Evolutionary conservation across 441 rosid species (phyloP).

Genomic region (Hura crepitans): DNA sequence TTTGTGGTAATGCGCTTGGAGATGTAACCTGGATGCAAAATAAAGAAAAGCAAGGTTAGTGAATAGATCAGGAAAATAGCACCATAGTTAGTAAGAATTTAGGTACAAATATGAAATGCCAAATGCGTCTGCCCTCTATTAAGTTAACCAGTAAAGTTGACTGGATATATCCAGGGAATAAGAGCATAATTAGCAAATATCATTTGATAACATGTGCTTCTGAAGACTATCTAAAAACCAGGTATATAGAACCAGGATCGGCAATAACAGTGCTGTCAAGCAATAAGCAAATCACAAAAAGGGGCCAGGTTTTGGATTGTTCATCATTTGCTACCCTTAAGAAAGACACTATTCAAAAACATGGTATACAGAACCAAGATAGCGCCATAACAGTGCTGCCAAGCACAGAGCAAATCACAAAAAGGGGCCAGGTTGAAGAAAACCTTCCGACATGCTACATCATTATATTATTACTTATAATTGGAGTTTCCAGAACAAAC

Average conservation of each 20-base stretch:
- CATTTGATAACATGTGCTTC: neutral
- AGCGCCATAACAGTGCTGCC: neutral
- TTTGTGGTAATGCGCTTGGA: conserved; percentile 66
- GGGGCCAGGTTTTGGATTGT: too few relatives aligned
- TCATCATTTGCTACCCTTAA: too few relatives aligned
- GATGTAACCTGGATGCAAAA: conserved; percentile 48
- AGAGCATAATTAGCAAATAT: neutral
- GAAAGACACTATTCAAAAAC: too few relatives aligned
- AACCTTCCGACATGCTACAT: neutral
- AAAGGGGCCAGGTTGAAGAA: neutral
- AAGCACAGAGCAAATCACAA: neutral
- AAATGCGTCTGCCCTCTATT: neutral
- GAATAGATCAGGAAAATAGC: neutral
- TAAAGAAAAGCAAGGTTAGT: conserved; percentile 14
- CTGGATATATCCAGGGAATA: neutral
- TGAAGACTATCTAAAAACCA: neutral
- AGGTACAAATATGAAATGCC: neutral
- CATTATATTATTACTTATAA: too few relatives aligned
- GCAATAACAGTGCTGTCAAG: too few relatives aligned
- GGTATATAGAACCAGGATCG: too few relatives aligned
- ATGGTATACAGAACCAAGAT: neutral
- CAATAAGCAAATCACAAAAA: too few relatives aligned
- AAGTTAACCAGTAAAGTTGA: neutral
- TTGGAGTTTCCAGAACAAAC: neutral
- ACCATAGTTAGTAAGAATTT: neutral